These are phyloP conservation scores for Fallopia convolvulus DNA, from an alignment of 148 eudicot genomes.

Conservation along the genomic window DNA sequence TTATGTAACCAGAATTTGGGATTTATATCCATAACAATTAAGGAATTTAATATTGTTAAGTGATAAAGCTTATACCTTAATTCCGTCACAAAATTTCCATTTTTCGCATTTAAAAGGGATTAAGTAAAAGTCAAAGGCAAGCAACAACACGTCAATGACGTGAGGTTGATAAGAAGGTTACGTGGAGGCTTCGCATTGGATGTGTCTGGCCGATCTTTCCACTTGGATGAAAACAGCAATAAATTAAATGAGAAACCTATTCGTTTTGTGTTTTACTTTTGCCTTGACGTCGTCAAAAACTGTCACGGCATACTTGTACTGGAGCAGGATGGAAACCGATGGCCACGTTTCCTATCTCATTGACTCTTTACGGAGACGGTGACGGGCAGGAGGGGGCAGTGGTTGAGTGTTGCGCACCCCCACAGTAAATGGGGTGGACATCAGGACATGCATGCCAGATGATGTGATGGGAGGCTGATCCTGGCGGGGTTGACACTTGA, in stretches of 20 bases:
- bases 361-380: neutral
- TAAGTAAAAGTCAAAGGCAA: neutral
- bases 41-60: too few relatives aligned
- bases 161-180: neutral
- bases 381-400: neutral
- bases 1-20: too few relatives aligned
- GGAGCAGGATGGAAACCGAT: too few relatives aligned
- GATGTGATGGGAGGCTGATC: conserved; percentile 9
- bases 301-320: too few relatives aligned
- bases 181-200: neutral
- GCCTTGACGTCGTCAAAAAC: neutral
- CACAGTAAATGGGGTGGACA: neutral
- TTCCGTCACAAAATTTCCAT: neutral
- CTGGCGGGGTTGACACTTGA: neutral
- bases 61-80: neutral
- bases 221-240: neutral
- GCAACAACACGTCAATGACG: conserved; percentile 3
- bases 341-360: neutral
- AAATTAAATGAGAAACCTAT: neutral
- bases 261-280: too few relatives aligned
- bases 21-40: neutral
- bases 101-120: neutral
- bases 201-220: neutral
- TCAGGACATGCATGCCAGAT: neutral
- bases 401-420: conserved; percentile 10